phyloP scores from a whole-genome alignment of 2,329 filamentous ascomycete genomes.

The Lasiodiplodia theobromae region DNA sequence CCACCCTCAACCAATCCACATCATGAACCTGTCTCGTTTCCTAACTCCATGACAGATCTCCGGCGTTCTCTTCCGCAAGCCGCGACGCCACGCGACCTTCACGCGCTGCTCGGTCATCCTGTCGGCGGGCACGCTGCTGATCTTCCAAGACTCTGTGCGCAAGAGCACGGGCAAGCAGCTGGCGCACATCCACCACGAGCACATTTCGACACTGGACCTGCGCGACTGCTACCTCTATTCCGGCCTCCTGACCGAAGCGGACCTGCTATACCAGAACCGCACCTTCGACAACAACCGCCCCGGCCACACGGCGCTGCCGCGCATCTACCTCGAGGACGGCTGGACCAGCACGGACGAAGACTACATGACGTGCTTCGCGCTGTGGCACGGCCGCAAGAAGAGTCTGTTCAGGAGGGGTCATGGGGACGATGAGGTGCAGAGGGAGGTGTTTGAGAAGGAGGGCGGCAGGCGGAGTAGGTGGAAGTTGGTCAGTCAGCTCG shows the following conservation, averaged over 20 bases:
- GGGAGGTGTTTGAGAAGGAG: constrained; percentile 11
- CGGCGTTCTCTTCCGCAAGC: constrained; percentile 69
- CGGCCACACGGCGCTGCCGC: constrained; percentile 64
- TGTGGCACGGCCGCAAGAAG: constrained; percentile 68
- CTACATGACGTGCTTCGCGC: constrained; percentile 71
- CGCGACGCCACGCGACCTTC: constrained; percentile 68
- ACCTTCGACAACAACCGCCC: constrained; percentile 70
- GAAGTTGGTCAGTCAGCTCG: constrained; percentile 67
- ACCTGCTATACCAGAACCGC: constrained; percentile 69
- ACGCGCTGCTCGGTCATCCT: constrained; percentile 67
- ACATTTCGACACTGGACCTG: constrained; percentile 65
- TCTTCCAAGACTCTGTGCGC: constrained; percentile 68
- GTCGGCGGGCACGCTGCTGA: constrained; percentile 65
- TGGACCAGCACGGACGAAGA: constrained; percentile 71
- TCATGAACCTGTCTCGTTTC: background rate
- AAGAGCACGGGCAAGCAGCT: constrained; percentile 62
- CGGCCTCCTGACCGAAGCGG: constrained; percentile 65
- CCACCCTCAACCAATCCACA: background rate
- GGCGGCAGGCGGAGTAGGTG: constrained; percentile 49
- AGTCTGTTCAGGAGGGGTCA: constrained; percentile 58
- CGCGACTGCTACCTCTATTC: constrained; percentile 71
- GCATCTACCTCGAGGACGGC: constrained; percentile 66
- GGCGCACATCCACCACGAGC: constrained; percentile 67
- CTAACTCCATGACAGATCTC: constrained; percentile 52
- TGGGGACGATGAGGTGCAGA: constrained; percentile 39